Percentiles rank a stretch among this genome's conserved stretches.
Conservation (phyloP, 768 basidiomycete genomes). For the Cubamyces sp. region DNA sequence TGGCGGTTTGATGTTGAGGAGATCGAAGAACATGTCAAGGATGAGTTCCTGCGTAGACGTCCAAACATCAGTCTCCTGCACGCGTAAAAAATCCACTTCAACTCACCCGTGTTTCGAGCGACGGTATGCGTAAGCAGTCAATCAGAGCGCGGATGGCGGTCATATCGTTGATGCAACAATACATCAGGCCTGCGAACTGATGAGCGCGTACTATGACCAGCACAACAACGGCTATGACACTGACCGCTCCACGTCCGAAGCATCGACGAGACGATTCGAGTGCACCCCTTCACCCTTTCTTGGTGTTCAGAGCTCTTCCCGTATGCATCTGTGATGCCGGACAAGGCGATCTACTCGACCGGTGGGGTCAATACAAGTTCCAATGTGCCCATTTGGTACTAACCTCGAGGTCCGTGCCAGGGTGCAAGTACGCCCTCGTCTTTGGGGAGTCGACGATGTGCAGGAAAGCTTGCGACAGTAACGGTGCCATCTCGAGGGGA, state of each 20-base stretch:
- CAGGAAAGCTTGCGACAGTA: conserved; percentile 80
- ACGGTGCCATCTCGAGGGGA: conserved; percentile 76
- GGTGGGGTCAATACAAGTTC: neutral
- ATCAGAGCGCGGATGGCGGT: conserved; percentile 83
- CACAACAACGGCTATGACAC: conserved; percentile 31
- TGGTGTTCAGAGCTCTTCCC: conserved; percentile 79
- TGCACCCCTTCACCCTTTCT: conserved; percentile 78
- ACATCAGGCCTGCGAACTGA: conserved; percentile 71
- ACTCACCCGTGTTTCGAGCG: conserved; percentile 79
- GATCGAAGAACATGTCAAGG: conserved; percentile 92
- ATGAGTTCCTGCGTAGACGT: conserved; percentile 72
- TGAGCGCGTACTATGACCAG: neutral
- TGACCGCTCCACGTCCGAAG: conserved; percentile 92
- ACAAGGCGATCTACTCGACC: conserved; percentile 73
- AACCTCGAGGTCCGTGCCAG: conserved; percentile 92
- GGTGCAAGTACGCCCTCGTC: conserved; percentile 73
- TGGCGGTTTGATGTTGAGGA: conserved; percentile 89
- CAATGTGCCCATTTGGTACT: conserved; percentile 19
- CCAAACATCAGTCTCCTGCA: conserved; percentile 1
- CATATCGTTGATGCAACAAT: conserved; percentile 90
- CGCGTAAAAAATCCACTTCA: neutral
- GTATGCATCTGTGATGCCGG: conserved; percentile 91
- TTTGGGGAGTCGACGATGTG: conserved; percentile 85
- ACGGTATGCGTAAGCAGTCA: conserved; percentile 86
- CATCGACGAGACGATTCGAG: conserved; percentile 80